Base-by-base conservation (phyloP, 192 early-diverging fungal genomes). In the Radiomyces spectabilis region DNA sequence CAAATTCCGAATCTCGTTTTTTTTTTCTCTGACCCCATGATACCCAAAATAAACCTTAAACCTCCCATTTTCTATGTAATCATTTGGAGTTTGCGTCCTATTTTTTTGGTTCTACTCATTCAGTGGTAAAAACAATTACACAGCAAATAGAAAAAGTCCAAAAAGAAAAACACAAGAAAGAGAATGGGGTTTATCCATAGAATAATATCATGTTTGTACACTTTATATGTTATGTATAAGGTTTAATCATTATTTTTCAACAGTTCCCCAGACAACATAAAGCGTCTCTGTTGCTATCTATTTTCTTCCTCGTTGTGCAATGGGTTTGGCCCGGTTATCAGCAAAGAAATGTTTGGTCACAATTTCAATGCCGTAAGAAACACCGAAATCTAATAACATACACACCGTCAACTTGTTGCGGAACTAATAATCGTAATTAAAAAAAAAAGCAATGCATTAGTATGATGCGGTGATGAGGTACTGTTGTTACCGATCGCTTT, bases 331-430 rank as follows among this genome's bases (percentile, higher is more conserved):
- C 41, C 79, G 81, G 74, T 93, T 94, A 77, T 96, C 86, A 8
- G 91, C 88, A 74, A 98, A 94, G 42, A 94, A 58, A 22, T 47
- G 55, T 37, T 84, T 85, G 54, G 82, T 85, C 0, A 84, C 72
- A 55, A 83, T 76, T 67, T 98, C 96, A 45, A 95, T 74, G 0
- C 68, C 25, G 74, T 80, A 96, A 1, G 96, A 84, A 3, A 81
- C 64, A 53, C 80, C 82, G 73, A 93, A 99, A 60, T 99, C 94
- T 42, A 88, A 76, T 3, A 86, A 76, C 92, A 99, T 96, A 44
- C 85, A 82, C 10, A 77, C 65, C 37, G 90, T 77, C 51, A 99
- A 59, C 44, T 84, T 79, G 57, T 81, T 69, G 68, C 88, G 86
- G 79, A 96, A 99, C 75, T 76, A 51, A 35, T 48, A 39, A 25